Percentiles rank a stretch among this genome's conserved stretches.
Evolutionary conservation across 441 rosid species (phyloP).

Genomic region (Corymbia calophylla): DNA sequence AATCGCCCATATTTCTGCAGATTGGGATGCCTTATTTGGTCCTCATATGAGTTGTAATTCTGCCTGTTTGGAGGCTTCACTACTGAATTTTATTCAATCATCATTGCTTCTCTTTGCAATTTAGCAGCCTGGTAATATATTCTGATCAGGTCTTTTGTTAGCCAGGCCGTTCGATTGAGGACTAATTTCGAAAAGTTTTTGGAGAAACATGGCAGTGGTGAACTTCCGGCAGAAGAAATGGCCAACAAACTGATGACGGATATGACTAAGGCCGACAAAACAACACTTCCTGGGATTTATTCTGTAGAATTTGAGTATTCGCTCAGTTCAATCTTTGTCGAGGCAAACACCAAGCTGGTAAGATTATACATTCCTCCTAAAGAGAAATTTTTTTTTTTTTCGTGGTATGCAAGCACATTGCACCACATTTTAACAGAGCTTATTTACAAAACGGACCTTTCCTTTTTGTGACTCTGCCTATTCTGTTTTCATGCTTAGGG

Average conservation of each 20-base stretch:
- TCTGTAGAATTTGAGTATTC: constrained; percentile 34
- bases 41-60: not conserved
- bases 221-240: constrained; percentile 47
- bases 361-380: not conserved
- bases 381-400: not conserved
- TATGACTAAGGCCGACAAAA: constrained; percentile 32
- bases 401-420: not conserved
- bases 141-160: not conserved
- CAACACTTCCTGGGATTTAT: constrained; percentile 31
- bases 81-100: not conserved
- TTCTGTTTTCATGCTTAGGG: constrained; percentile 25
- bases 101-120: not conserved
- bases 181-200: constrained; percentile 27
- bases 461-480: not conserved
- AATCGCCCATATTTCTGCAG: not conserved
- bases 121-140: not conserved
- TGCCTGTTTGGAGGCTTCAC: not conserved
- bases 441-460: not conserved
- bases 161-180: constrained; percentile 44
- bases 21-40: not conserved
- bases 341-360: constrained; percentile 25
- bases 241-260: constrained; percentile 50
- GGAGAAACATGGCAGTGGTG: constrained; percentile 20
- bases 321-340: constrained; percentile 58
- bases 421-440: not conserved